Evolutionary conservation across 768 basidiomycete genomes (phyloP).

Genomic region (Tulasnella sp.): DNA sequence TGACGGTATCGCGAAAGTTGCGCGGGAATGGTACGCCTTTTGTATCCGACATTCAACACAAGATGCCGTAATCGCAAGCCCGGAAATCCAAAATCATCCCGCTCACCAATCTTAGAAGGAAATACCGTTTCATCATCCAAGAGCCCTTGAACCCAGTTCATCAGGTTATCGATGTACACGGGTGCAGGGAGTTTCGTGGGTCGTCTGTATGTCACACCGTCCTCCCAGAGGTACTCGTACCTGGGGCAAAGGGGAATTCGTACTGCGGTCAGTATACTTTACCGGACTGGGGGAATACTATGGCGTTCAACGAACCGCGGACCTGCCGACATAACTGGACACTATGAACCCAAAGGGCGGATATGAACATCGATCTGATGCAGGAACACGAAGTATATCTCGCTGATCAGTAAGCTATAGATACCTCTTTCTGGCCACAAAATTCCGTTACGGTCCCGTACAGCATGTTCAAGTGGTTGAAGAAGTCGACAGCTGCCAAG

Average conservation of each 20-base stretch:
- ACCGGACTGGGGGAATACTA: too few relatives aligned
- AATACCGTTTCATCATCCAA: constrained; percentile 89
- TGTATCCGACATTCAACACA: neutral
- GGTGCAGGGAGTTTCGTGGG: constrained; percentile 93
- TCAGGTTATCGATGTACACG: constrained; percentile 93
- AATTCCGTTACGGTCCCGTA: constrained; percentile 98
- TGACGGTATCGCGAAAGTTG: constrained; percentile 81
- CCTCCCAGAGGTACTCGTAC: constrained; percentile 93
- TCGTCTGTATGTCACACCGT: constrained; percentile 72
- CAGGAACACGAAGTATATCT: neutral
- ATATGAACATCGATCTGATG: too few relatives aligned
- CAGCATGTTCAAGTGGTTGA: constrained; percentile 98
- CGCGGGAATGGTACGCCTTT: constrained; percentile 82
- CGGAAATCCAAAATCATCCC: too few relatives aligned
- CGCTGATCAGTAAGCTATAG: too few relatives aligned
- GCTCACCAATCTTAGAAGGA: constrained; percentile 84
- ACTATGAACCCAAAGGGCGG: constrained; percentile 38
- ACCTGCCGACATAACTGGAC: constrained; percentile 94
- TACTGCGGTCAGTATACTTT: neutral
- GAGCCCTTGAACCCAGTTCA: constrained; percentile 95
- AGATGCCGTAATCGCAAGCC: neutral
- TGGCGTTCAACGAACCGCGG: constrained; percentile 49
- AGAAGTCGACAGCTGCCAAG: constrained; percentile 86
- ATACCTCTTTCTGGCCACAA: constrained; percentile 84
- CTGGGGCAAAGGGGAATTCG: constrained; percentile 30